Base-by-base conservation (phyloP, 2,329 filamentous ascomycete genomes). In the Ophiocordyceps unilateralis region DNA sequence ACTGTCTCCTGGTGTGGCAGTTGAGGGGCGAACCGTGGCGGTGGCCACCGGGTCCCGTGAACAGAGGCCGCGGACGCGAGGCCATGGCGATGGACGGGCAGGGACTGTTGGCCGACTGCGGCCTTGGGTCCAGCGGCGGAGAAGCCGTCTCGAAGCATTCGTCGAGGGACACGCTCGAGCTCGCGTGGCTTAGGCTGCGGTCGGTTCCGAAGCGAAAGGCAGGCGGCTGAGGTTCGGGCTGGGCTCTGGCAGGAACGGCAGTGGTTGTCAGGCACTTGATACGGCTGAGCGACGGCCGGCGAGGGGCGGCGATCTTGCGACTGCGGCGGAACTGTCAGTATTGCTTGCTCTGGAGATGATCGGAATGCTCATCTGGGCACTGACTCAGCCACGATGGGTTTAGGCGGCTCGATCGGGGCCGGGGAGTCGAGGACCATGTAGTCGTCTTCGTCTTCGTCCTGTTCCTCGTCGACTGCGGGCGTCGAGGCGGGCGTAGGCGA, bases 121-220 rank as follows among this genome's bases (percentile, higher is more conserved):
- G 66, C 43, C 76, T 69, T 45, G 74, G 70, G 51, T 88, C 79
- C 49, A 81, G 81, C 14, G 81, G 78, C 3, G 88, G 83, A 12
- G 86, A 91, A 50, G 81, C 51, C 19, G 59, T 76, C 48, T 79
- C 71, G 58, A 93, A 93, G 66, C 82, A 86, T 57, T 93, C 84
- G 51, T 79, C 77, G 39, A 91, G 62, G 15, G 82, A 83, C 49
- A 86, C 72, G 17, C 56, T 57, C 24, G 56, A 59, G 43, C 52
- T 56, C 43, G 49, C 49, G 40, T 51, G 53, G 47, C 43, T 52
- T 43, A 52, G 50, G 42, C 46, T 49, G 43, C 53, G 54, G 37
- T 56, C 58, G 37, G 51, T 50, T 41, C 80, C 81, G 55, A 94
- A 93, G 51, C 76, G 76, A 63, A 94, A 91, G 1, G 80, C 65